phyloP scores from a whole-genome alignment of 2,329 filamentous ascomycete species.

The Graphium sp. region DNA sequence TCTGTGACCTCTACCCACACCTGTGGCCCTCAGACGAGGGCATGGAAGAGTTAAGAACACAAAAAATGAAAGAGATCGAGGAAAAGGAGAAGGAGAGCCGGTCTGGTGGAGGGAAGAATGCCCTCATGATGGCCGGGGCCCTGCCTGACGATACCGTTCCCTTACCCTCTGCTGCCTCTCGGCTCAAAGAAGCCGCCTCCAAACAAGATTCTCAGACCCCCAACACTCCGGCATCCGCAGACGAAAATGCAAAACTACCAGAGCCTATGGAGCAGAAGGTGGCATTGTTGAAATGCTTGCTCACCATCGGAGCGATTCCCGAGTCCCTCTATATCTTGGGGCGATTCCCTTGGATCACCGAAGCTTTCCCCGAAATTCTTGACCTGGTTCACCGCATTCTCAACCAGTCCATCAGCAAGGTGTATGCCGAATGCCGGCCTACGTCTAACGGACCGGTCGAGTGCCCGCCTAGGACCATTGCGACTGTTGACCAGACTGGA shows the following conservation, averaged over 20 bases:
- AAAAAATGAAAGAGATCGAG: conserved; percentile 57
- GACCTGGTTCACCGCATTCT: conserved; percentile 72
- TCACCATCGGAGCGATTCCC: conserved; percentile 82
- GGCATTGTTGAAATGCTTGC: conserved; percentile 62
- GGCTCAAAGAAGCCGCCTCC: conserved; percentile 29
- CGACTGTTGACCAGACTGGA: conserved; percentile 44
- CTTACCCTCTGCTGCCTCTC: conserved; percentile 20
- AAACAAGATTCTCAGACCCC: conserved; percentile 20
- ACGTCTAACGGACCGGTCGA: conserved; percentile 12
- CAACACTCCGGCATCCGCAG: conserved; percentile 17
- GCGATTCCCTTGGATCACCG: conserved; percentile 81
- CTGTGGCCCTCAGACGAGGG: conserved; percentile 70
- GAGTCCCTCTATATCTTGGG: conserved; percentile 87
- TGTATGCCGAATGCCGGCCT: conserved; percentile 35
- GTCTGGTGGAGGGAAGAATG: conserved; percentile 61
- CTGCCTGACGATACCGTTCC: conserved; percentile 65
- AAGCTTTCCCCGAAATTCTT: conserved; percentile 67
- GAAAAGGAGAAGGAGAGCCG: conserved; percentile 59
- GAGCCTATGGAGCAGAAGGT: conserved; percentile 83
- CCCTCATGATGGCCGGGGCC: conserved; percentile 71
- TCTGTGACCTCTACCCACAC: conserved; percentile 82
- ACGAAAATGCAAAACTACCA: conserved; percentile 36
- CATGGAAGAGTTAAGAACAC: conserved; percentile 59
- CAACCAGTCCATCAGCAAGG: conserved; percentile 63
- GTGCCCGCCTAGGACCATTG: conserved; percentile 25